These are phyloP conservation scores for Sordariomycetes sp. DNA, from an alignment of 2,329 filamentous ascomycete genomes.

Conservation along the genomic window DNA sequence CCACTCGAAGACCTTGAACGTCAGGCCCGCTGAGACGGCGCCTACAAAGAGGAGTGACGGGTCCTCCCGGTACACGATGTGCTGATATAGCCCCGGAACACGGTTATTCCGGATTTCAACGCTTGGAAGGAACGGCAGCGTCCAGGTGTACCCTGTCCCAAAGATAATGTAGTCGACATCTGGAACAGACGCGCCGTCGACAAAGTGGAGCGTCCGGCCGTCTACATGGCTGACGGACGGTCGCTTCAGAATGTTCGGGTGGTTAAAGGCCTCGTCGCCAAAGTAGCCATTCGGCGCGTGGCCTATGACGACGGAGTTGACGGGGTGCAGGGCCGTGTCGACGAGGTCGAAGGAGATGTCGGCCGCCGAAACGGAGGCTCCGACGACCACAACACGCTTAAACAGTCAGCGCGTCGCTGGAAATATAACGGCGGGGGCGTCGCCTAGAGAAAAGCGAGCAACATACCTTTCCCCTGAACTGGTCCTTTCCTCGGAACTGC, in stretches of 20 bases:
- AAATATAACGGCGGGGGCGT: background rate
- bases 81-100: constrained; percentile 41
- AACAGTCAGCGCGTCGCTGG: background rate
- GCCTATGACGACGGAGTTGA: constrained; percentile 22
- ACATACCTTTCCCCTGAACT: constrained; percentile 29
- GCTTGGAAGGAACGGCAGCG: constrained; percentile 43
- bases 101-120: constrained; percentile 39
- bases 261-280: constrained; percentile 44
- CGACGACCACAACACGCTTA: constrained; percentile 46
- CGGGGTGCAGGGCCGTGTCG: constrained; percentile 26
- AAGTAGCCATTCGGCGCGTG: constrained; percentile 39
- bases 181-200: constrained; percentile 35
- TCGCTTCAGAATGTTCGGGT: constrained; percentile 33
- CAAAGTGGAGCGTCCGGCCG: constrained; percentile 36
- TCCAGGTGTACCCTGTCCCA: constrained; percentile 54
- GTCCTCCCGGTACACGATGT: constrained; percentile 40
- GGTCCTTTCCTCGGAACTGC: constrained; percentile 31
- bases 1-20: constrained; percentile 58
- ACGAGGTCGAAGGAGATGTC: constrained; percentile 45
- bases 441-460: background rate
- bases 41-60: constrained; percentile 44
- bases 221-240: constrained; percentile 33
- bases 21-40: constrained; percentile 37
- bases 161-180: constrained; percentile 51
- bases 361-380: constrained; percentile 50